phyloP scores from a whole-genome alignment of 2,329 filamentous ascomycete genomes.

The Aspergillus transmontanensis region DNA sequence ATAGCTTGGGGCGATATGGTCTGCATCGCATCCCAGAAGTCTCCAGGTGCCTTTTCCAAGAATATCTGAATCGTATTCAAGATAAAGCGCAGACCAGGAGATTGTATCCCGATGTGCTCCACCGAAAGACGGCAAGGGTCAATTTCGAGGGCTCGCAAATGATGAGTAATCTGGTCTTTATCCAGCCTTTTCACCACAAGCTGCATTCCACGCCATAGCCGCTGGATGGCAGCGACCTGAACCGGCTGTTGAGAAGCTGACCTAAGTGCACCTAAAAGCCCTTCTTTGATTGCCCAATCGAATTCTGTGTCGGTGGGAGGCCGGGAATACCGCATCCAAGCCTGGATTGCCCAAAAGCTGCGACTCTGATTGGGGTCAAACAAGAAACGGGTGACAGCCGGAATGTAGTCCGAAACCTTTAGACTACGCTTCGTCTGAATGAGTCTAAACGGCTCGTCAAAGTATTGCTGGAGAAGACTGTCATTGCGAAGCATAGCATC shows the following conservation, averaged over 20 bases:
- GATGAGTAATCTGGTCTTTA: constrained; percentile 73
- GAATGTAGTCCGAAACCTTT: constrained; percentile 73
- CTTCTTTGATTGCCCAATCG: constrained; percentile 81
- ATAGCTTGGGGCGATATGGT: constrained; percentile 78
- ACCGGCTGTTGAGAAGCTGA: constrained; percentile 60
- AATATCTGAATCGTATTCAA: constrained; percentile 71
- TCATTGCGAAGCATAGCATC: constrained; percentile 70
- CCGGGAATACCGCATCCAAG: constrained; percentile 68
- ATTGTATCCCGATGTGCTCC: constrained; percentile 66
- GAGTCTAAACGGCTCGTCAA: constrained; percentile 80
- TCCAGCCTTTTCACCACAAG: constrained; percentile 74
- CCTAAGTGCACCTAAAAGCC: constrained; percentile 67
- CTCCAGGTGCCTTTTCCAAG: constrained; percentile 72
- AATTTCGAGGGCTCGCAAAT: constrained; percentile 76
- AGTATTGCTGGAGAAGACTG: constrained; percentile 58
- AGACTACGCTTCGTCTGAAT: constrained; percentile 79
- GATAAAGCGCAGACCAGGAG: constrained; percentile 67
- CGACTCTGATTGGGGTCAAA: constrained; percentile 71
- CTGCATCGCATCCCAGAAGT: constrained; percentile 87
- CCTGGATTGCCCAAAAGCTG: constrained; percentile 66
- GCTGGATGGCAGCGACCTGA: constrained; percentile 59
- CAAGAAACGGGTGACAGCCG: constrained; percentile 81
- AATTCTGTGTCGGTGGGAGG: constrained; percentile 73
- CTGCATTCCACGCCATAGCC: constrained; percentile 78
- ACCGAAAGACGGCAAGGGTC: constrained; percentile 64